Base-by-base conservation (phyloP, 2,329 filamentous ascomycete genomes). In the Cladosporium sp. region DNA sequence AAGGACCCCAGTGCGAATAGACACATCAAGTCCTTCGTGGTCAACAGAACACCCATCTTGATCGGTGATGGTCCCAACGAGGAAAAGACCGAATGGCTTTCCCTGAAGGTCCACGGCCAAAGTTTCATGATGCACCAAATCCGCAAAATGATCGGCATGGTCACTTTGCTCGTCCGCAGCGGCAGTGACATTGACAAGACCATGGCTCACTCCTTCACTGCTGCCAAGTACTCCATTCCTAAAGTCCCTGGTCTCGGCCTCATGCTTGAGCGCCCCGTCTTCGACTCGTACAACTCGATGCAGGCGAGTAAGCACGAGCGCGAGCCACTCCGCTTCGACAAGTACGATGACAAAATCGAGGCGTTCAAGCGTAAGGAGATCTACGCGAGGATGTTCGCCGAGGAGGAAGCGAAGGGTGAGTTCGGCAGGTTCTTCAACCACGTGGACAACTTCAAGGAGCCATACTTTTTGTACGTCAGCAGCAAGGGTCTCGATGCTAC, bases 81-180 rank as follows among this genome's bases (percentile, higher is more conserved):
- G 44, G 71, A 74, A 21, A 89, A 94, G 75, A 97, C 93, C 1
- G 91, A 99, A 81, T 99, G 95, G 95, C 84, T 99, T 5, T 95
- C 91, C 52, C 84, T 98, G 70, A 97, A 96, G 77, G 93, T 99
- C 28, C 95, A 99, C 78, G 95, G 95, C 0, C 95, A 99, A 79
- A 94, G 90, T 75, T 99, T 99, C 84, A 99, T 99, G 95, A 99
- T 99, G 95, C 95, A 99, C 79, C 95, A 99, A 81, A 99, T 99
- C 78, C 90, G 95, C 74, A 99, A 98, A 80, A 98, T 99, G 95
- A 92, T 99, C 18, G 92, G 91, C 65, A 93, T 99, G 90, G 92
- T 88, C 10, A 88, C 92, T 37, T 83, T 99, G 67, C 83, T 94
- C 6, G 90, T 96, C 7, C 89, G 95, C 44, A 96, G 91, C 77